Evolutionary conservation across 73 alveolate species (phyloP).

Genomic region (Paramecium octaurelia): DNA sequence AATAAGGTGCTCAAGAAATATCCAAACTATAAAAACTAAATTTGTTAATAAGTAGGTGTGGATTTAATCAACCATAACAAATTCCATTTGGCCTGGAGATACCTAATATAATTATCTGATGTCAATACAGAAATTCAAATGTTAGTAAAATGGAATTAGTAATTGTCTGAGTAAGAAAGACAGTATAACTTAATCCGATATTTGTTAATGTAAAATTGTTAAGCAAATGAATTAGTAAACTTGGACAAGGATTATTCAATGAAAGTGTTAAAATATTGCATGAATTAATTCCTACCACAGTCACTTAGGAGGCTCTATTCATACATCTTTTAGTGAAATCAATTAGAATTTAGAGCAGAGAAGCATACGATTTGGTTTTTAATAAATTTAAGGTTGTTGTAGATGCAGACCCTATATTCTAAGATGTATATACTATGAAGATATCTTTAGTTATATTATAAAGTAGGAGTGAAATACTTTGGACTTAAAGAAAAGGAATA

Average conservation of each 20-base stretch:
- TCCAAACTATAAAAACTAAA: not conserved
- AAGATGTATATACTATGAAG: not conserved
- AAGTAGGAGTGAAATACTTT: conserved; percentile 32
- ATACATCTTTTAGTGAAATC: not conserved
- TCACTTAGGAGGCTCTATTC: not conserved
- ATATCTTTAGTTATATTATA: not conserved
- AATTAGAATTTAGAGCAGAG: not conserved
- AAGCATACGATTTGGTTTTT: not conserved
- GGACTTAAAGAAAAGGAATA: not conserved
- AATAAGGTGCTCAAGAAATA: not conserved
- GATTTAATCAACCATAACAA: conserved; percentile 13
- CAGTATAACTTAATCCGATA: conserved; percentile 19
- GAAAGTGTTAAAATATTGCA: not conserved
- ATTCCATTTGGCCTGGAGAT: conserved; percentile 51
- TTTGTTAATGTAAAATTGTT: not conserved
- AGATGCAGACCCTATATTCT: not conserved
- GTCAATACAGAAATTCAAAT: not conserved
- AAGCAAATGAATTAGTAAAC: not conserved
- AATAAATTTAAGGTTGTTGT: not conserved
- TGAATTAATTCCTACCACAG: conserved; percentile 6
- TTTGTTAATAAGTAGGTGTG: conserved; percentile 10
- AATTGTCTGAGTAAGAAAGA: conserved; percentile 9
- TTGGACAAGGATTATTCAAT: not conserved
- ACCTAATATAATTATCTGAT: not conserved
- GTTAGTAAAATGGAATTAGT: not conserved